These are phyloP conservation scores for Penicillium ucsense DNA, from an alignment of 495 filamentous ascomycete species.

Conservation along the genomic window DNA sequence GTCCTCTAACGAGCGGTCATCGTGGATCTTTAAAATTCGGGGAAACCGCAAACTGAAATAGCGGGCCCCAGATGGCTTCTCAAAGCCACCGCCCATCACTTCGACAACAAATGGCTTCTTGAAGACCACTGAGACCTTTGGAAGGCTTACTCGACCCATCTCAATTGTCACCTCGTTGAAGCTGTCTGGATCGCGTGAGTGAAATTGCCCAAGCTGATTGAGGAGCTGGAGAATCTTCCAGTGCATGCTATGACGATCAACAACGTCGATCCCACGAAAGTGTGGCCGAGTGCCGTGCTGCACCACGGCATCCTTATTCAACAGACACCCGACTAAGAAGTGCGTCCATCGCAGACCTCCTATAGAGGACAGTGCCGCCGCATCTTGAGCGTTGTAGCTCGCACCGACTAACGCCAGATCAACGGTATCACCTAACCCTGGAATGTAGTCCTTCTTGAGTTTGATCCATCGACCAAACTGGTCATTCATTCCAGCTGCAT, in stretches of 20 bases:
- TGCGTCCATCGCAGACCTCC: conserved; percentile 59
- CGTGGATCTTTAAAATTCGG: conserved; percentile 51
- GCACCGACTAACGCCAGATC: conserved; percentile 74
- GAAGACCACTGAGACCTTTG: conserved; percentile 40
- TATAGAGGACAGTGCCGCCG: conserved; percentile 28
- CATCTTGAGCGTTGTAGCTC: conserved; percentile 52
- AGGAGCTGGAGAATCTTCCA: conserved; percentile 38
- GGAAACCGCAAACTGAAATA: conserved; percentile 58
- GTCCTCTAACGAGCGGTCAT: conserved; percentile 47
- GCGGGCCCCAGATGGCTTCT: conserved; percentile 45
- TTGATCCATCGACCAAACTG: conserved; percentile 59
- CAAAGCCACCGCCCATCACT: conserved; percentile 53
- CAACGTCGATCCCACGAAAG: conserved; percentile 55
- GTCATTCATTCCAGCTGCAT: conserved; percentile 13
- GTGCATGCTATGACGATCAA: conserved; percentile 42
- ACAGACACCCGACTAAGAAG: conserved; percentile 68
- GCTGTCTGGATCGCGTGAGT: conserved; percentile 14
- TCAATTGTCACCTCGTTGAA: conserved; percentile 25
- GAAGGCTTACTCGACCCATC: conserved; percentile 17
- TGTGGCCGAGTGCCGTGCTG: conserved; percentile 42
- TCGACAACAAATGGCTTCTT: conserved; percentile 55
- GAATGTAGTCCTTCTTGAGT: conserved; percentile 86
- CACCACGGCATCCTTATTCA: conserved; percentile 57
- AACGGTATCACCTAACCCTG: conserved; percentile 65
- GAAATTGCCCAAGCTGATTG: conserved; percentile 42